Base-by-base conservation (phyloP, 495 filamentous ascomycete genomes). In the Jackrogersella minutella region DNA sequence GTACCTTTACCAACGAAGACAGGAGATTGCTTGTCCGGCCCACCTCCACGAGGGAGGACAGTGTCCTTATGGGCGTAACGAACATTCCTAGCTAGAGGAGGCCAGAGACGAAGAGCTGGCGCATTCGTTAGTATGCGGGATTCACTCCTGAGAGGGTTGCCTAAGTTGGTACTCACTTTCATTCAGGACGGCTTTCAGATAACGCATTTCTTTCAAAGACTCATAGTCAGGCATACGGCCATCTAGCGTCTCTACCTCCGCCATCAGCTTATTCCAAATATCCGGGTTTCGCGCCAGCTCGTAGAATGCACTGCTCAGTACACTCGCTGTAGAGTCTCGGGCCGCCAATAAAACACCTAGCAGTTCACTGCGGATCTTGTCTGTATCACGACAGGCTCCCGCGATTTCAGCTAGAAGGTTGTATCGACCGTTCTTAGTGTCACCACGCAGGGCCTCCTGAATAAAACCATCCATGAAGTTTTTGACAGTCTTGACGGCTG, bases 211-310 rank as follows among this genome's bases (percentile, higher is more conserved):
- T n/a, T 49, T 49, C 26, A 49, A n/a, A 14, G 44, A 9, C 26
- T 49, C 44, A 17, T 49, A 49, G 8, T 49, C 44, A 2, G 26
- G 44, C 24, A 16, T 5, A 16, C 44, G 44, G 5, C 44, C 44
- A n/a, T 31, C 44, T 13, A 49, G 24, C 3, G 44, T 7, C 24
- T 49, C 44, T 2, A 49, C 44, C 44, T 49, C 44, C 0, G 26
- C 44, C 44, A 49, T 49, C 3, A 49, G 26, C 26, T 49, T 49
- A 11, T 49, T 49, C 44, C 44, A 49, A 3, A 49, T 49, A 10
- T 14, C 13, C 6, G 16, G 44, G 24, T 49, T 49, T 9, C 44
- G 13, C 11, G 44, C n/a, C 44, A 49, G 30, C 26, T 49, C 44
- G 5, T 16, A 49, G 26, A 49, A 49, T 1, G 24, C 22, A n/a